Conservation (phyloP, 805 yeast genomes). For the Ogataea kodamae region DNA sequence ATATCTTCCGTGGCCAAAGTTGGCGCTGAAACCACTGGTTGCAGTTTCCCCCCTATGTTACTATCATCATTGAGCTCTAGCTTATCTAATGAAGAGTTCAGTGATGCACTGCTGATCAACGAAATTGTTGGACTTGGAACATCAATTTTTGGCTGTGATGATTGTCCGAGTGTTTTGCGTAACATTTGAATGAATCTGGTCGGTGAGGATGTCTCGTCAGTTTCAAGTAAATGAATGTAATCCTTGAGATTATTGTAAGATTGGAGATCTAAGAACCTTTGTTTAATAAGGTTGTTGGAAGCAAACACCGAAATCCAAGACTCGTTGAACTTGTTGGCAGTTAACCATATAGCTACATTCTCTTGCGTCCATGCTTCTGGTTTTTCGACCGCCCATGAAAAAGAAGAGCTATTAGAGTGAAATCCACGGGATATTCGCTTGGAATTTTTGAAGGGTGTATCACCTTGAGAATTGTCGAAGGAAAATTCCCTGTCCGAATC, state of each 20-base stretch:
- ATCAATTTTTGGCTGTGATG: slow-evolving; percentile 8
- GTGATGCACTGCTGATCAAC: slow-evolving; percentile 19
- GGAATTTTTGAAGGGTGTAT: slow-evolving; percentile 7
- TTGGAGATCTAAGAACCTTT: slow-evolving; percentile 60
- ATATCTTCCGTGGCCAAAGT: slow-evolving; percentile 12
- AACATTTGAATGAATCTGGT: slow-evolving; percentile 54
- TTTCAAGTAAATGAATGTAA: slow-evolving; percentile 36
- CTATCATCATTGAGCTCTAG: background rate
- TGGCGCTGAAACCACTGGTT: slow-evolving; percentile 37
- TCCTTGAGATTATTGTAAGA: slow-evolving; percentile 51
- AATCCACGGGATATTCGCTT: slow-evolving; percentile 14
- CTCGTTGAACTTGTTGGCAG: slow-evolving; percentile 60
- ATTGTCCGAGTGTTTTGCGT: slow-evolving; percentile 40
- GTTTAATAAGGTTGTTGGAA: slow-evolving; percentile 55
- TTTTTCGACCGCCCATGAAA: slow-evolving; percentile 47
- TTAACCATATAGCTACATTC: slow-evolving; percentile 69
- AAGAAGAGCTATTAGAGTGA: slow-evolving; percentile 24
- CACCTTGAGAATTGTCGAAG: slow-evolving; percentile 3
- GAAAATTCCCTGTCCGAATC: slow-evolving; percentile 11
- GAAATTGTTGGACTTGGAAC: slow-evolving; percentile 20
- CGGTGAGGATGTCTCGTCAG: slow-evolving; percentile 48
- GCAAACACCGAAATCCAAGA: slow-evolving; percentile 70
- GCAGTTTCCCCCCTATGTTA: slow-evolving; percentile 28
- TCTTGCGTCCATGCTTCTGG: slow-evolving; percentile 69
- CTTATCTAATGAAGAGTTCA: slow-evolving; percentile 4